These are phyloP conservation scores for Schwanniomyces etchellsii DNA, from an alignment of 1,139 yeast species.

Conservation along the genomic window DNA sequence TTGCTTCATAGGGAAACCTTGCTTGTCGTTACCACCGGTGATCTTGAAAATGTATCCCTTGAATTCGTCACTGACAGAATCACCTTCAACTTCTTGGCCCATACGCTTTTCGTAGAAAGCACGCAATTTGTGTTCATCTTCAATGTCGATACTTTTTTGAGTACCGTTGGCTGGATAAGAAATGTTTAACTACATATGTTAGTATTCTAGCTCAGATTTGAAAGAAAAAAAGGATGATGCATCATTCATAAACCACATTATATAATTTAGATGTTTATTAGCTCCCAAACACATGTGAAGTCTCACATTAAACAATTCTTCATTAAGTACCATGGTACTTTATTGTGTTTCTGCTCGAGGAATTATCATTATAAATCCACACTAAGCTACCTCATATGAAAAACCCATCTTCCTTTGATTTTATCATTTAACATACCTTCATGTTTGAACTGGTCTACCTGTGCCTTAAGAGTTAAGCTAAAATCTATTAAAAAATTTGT, in stretches of 20 bases:
- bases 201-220: slow-evolving; percentile 2
- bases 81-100: slow-evolving; percentile 99
- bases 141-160: slow-evolving; percentile 95
- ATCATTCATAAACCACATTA: too few relatives aligned
- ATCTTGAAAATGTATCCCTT: slow-evolving; percentile 98
- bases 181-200: slow-evolving; percentile 74
- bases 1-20: slow-evolving; percentile 99
- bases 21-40: slow-evolving; percentile 99
- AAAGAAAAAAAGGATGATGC: not conserved
- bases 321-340: not conserved
- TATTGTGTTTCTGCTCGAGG: too few relatives aligned
- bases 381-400: too few relatives aligned
- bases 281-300: too few relatives aligned
- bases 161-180: slow-evolving; percentile 99
- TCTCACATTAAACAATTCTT: too few relatives aligned
- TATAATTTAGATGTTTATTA: too few relatives aligned
- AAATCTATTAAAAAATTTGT: slow-evolving; percentile 8
- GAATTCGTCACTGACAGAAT: slow-evolving; percentile 97
- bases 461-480: slow-evolving; percentile 13
- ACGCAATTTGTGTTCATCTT: slow-evolving; percentile 98
- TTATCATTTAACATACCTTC: slow-evolving; percentile 41
- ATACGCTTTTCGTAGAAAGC: slow-evolving; percentile 99
- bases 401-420: too few relatives aligned
- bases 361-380: too few relatives aligned
- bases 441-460: slow-evolving; percentile 30